Evolutionary conservation across 169 alveolate species (phyloP), one percentile per base, ranked within the genome.

Genomic region (Plasmodium blacklocki): DNA sequence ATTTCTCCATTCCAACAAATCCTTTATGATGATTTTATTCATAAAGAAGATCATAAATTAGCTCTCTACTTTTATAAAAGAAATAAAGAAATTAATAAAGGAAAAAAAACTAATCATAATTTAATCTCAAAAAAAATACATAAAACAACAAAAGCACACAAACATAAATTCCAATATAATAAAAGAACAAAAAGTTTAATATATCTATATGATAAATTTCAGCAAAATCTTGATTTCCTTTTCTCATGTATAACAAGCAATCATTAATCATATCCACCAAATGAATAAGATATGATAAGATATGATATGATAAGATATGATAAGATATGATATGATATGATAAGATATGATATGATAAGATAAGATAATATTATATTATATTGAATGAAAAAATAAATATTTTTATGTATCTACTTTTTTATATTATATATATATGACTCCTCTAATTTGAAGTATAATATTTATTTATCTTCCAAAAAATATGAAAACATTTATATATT

Each of bases 61-160:
- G 90, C 90, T 54, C 73, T 80, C 9, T 80, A 80, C n/a, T 52
- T 67, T 80, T 80, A 80, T 74, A 39, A 54, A 58, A 58, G 83
- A 2, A 52, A 68, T 19, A 80, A 72, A 67, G 43, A 26, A 3
- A 80, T 29, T 5, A 80, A 67, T 32, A 67, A 59, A 47, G 70
- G 26, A 9, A 80, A 45, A 68, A 80, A 80, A 80, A 80, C 15
- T 5, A 59, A 67, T 62, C 78, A 52, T 26, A 59, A 32, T 39
- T n/a, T 52, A 54, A 12, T 67, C 52, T 68, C 80, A 14, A 80
- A 80, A 68, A 67, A 59, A 59, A 71, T 39, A 29, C 39, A 59
- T 19, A 78, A 67, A 39, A 47, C 23, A 56, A 59, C 18, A 39
- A 54, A 52, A 59, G 29, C 29, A 19, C 23, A 72, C 11, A 39